phyloP scores from a whole-genome alignment of 345 rosid species.

The Excoecaria agallocha region DNA sequence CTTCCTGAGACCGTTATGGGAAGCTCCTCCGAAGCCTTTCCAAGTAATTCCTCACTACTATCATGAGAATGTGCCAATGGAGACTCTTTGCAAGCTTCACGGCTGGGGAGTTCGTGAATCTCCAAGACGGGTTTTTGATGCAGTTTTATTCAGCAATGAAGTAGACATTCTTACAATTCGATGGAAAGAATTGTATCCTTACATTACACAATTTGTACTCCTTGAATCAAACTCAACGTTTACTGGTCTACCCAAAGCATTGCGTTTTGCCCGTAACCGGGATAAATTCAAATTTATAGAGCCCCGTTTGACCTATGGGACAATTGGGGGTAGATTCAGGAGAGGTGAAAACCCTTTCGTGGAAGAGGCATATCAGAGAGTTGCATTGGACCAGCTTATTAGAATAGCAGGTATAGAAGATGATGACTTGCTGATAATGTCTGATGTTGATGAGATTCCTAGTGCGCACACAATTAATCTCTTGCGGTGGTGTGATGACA shows the following conservation, averaged over 20 bases:
- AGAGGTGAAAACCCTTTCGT: slow-evolving; percentile 87
- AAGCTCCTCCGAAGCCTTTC: slow-evolving; percentile 62
- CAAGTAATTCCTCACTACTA: slow-evolving; percentile 67
- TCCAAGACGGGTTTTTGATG: slow-evolving; percentile 85
- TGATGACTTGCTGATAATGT: slow-evolving; percentile 91
- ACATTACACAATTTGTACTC: slow-evolving; percentile 71
- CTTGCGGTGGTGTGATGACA: slow-evolving; percentile 85
- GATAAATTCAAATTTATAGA: slow-evolving; percentile 59
- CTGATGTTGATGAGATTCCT: slow-evolving; percentile 95
- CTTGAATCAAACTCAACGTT: slow-evolving; percentile 94
- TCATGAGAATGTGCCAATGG: slow-evolving; percentile 67
- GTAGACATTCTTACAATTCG: slow-evolving; percentile 72
- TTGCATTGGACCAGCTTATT: slow-evolving; percentile 78
- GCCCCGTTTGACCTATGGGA: slow-evolving; percentile 78
- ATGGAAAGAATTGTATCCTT: slow-evolving; percentile 88
- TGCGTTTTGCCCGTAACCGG: slow-evolving; percentile 56
- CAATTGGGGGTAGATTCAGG: slow-evolving; percentile 73
- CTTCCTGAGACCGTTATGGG: slow-evolving; percentile 74
- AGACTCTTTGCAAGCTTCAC: slow-evolving; percentile 69
- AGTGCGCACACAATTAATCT: slow-evolving; percentile 89
- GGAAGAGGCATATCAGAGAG: slow-evolving; percentile 91
- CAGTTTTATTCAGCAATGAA: slow-evolving; percentile 80
- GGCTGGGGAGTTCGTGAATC: slow-evolving; percentile 84
- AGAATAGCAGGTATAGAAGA: slow-evolving; percentile 82
- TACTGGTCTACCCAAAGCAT: slow-evolving; percentile 63